These are phyloP conservation scores for Mixia osmundae DNA, from an alignment of 1,284 basidiomycete genomes.

Conservation along the genomic window DNA sequence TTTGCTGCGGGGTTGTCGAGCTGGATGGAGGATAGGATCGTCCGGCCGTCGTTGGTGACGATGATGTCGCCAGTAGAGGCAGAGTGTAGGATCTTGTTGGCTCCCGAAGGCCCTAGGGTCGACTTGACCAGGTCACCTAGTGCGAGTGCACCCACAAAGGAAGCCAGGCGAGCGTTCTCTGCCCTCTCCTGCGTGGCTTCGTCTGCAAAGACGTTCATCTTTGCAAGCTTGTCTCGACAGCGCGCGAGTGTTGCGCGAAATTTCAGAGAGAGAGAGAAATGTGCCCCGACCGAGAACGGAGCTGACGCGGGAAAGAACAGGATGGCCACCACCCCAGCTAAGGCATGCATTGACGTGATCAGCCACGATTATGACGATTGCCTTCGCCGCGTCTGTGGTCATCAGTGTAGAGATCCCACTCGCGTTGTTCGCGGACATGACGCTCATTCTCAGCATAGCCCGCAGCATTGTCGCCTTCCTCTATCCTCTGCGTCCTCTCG, in stretches of 20 bases:
- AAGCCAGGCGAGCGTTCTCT: conserved; percentile 95
- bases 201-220: conserved; percentile 5
- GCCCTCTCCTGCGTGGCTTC: conserved; percentile 91
- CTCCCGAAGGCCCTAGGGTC: conserved; percentile 62
- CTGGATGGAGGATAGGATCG: conserved; percentile 89
- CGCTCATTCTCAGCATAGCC: conserved; percentile 13
- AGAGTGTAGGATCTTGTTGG: conserved; percentile 28
- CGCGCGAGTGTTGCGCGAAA: no score
- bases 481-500: conserved; percentile 10
- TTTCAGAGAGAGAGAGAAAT: no score
- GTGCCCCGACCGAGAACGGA: no score
- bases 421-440: conserved; percentile 10
- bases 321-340: no score
- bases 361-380: no score
- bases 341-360: no score
- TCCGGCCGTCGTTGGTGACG: conserved; percentile 97
- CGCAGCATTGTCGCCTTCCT: conserved; percentile 13
- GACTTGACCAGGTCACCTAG: conserved; percentile 96
- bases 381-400: conserved; percentile 17
- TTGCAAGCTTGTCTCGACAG: no score
- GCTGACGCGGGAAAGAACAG: no score
- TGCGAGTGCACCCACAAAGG: conserved; percentile 89
- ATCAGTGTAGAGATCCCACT: conserved; percentile 16
- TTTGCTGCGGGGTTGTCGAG: conserved; percentile 98
- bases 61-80: conserved; percentile 68